Percentiles rank a stretch among this genome's conserved stretches.
phyloP scores from a whole-genome alignment of 2,329 filamentous ascomycete genomes.

The Cucurbitaria berberidis region DNA sequence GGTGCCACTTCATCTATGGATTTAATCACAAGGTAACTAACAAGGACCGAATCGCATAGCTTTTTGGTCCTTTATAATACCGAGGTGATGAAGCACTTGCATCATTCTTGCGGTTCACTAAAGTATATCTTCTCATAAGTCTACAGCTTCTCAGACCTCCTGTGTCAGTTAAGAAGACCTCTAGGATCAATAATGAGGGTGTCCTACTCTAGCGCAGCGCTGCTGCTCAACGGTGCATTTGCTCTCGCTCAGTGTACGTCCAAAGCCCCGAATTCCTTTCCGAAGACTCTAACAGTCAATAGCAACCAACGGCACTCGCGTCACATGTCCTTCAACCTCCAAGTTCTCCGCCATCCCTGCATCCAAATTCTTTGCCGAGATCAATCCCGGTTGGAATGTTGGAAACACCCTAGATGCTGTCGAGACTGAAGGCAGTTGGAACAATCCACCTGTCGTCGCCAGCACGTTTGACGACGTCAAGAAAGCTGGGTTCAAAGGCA shows the following conservation, averaged over 20 bases:
- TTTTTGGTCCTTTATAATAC: conserved; percentile 5
- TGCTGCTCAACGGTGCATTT: conserved; percentile 20
- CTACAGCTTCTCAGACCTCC: neutral
- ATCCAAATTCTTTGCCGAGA: conserved; percentile 53
- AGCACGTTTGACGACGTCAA: conserved; percentile 61
- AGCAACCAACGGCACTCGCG: conserved; percentile 21
- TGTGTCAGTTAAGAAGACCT: neutral
- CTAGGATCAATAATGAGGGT: neutral
- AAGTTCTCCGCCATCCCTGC: conserved; percentile 57
- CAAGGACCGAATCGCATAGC: neutral
- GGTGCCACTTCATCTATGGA: conserved; percentile 11
- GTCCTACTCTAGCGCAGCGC: neutral
- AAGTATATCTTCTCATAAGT: neutral
- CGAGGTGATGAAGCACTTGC: neutral
- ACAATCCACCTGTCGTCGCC: conserved; percentile 59
- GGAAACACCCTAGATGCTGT: conserved; percentile 66
- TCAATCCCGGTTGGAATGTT: conserved; percentile 66
- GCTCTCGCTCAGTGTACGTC: conserved; percentile 5
- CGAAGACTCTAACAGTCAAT: neutral
- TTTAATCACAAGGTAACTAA: neutral
- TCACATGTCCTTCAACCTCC: conserved; percentile 47
- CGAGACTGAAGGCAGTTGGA: conserved; percentile 64
- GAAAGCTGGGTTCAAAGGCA: conserved; percentile 62
- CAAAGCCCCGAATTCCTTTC: neutral
- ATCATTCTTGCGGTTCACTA: neutral